Percentiles rank a stretch among this genome's conserved stretches.
These are phyloP conservation scores for Aspergillus ellipticus DNA, from an alignment of 495 filamentous ascomycete genomes.

Conservation along the genomic window DNA sequence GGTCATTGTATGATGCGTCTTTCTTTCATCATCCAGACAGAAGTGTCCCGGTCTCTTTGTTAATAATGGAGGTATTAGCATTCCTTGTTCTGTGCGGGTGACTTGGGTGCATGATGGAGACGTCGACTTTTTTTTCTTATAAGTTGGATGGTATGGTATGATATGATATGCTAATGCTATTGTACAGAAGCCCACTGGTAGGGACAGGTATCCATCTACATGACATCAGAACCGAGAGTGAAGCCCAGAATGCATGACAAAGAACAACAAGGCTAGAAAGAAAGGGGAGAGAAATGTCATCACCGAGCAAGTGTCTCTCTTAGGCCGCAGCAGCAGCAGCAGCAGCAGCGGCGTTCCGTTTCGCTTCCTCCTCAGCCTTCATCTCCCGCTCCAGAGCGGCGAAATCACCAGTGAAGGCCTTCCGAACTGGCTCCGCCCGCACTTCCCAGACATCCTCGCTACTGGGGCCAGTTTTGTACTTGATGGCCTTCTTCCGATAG, in stretches of 20 bases:
- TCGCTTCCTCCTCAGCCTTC: constrained; percentile 41
- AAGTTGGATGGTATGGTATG: no score
- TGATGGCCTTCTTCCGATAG: constrained; percentile 68
- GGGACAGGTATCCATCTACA: constrained; percentile 9
- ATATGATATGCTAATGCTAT: constrained; percentile 7
- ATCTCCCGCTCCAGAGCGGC: constrained; percentile 54
- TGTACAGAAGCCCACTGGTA: constrained; percentile 5
- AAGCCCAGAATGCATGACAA: background rate
- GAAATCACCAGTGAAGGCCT: constrained; percentile 57
- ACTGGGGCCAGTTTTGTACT: constrained; percentile 69
- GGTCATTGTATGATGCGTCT: no score
- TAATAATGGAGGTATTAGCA: no score
- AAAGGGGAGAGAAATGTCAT: background rate
- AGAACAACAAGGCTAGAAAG: background rate
- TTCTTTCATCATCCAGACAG: no score
- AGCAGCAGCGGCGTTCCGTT: background rate
- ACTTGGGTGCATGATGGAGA: no score
- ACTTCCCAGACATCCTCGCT: constrained; percentile 92
- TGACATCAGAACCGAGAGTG: background rate
- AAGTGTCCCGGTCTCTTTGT: no score
- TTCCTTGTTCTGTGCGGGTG: background rate
- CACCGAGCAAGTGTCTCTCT: background rate
- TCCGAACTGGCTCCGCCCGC: constrained; percentile 47
- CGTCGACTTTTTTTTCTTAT: no score
- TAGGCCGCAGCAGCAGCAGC: no score